Evolutionary conservation across 805 yeast species (phyloP).

Genomic region (Schizosaccharomyces japonicus): DNA sequence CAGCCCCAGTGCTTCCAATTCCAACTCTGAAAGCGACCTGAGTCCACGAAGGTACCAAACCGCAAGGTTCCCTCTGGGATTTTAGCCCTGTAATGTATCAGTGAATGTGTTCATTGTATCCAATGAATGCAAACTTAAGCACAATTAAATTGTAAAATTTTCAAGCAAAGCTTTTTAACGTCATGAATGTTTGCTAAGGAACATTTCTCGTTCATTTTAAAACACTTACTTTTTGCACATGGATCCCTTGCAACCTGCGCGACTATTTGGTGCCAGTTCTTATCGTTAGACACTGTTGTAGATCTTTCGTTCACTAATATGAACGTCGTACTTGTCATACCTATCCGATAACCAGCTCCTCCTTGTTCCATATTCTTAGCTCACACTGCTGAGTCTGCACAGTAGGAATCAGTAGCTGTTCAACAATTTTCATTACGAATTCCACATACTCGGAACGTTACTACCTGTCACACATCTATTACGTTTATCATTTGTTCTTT

Average conservation of each 20-base stretch:
- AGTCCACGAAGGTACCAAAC: constrained; percentile 2
- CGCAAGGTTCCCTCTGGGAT: neutral
- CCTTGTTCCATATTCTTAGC: neutral
- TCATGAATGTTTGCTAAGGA: neutral
- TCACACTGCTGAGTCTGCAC: no score
- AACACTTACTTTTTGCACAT: neutral
- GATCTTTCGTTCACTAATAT: no score
- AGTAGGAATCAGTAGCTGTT: no score
- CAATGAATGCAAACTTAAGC: neutral
- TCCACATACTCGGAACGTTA: no score
- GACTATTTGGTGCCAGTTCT: neutral
- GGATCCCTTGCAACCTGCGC: neutral
- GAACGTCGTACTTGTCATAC: neutral
- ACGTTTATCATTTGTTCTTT: no score
- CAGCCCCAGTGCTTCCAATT: constrained; percentile 5
- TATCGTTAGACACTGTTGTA: neutral
- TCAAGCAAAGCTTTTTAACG: neutral
- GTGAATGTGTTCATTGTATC: no score
- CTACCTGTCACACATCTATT: no score
- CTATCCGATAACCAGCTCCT: constrained; percentile 1
- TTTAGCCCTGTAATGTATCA: neutral
- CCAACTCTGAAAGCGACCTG: neutral
- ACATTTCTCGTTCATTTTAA: neutral
- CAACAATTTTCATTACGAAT: no score
- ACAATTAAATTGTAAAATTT: neutral